Percentiles rank a stretch among this genome's conserved stretches.
Evolutionary conservation across 139 green algal genomes (phyloP).

Genomic region (Penium margaritaceum): DNA sequence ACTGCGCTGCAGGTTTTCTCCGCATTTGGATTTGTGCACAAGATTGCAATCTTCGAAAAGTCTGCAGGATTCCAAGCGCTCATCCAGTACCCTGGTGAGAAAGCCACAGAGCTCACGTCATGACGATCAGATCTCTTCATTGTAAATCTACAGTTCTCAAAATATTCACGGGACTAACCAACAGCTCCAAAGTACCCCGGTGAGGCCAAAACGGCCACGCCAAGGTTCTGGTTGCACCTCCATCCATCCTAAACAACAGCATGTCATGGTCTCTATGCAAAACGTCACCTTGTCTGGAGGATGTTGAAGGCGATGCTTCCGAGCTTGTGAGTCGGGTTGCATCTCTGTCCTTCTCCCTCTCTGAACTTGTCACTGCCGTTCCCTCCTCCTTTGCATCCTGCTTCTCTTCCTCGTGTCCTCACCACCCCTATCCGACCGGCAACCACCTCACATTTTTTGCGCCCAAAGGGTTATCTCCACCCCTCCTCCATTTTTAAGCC

Average conservation of each 20-base stretch:
- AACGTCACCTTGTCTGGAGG: not conserved
- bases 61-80: slow-evolving; percentile 56
- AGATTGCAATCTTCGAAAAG: slow-evolving; percentile 66
- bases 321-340: not conserved
- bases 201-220: too few relatives aligned
- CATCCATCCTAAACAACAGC: not conserved
- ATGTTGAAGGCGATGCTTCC: not conserved
- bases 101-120: not conserved
- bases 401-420: too few relatives aligned
- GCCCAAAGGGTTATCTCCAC: too few relatives aligned
- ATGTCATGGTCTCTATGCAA: not conserved
- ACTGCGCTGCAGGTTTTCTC: slow-evolving; percentile 56
- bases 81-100: slow-evolving; percentile 56
- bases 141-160: not conserved
- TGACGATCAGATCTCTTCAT: not conserved
- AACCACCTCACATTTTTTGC: too few relatives aligned
- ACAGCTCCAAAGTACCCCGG: too few relatives aligned
- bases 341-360: too few relatives aligned
- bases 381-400: too few relatives aligned
- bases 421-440: too few relatives aligned
- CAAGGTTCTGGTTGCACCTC: not conserved
- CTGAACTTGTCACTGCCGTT: too few relatives aligned
- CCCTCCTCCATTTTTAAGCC: too few relatives aligned
- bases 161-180: too few relatives aligned
- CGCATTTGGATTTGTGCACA: slow-evolving; percentile 59